Evolutionary conservation across 2,329 filamentous ascomycete genomes (phyloP).

Genomic region (Pezicula carpinea): DNA sequence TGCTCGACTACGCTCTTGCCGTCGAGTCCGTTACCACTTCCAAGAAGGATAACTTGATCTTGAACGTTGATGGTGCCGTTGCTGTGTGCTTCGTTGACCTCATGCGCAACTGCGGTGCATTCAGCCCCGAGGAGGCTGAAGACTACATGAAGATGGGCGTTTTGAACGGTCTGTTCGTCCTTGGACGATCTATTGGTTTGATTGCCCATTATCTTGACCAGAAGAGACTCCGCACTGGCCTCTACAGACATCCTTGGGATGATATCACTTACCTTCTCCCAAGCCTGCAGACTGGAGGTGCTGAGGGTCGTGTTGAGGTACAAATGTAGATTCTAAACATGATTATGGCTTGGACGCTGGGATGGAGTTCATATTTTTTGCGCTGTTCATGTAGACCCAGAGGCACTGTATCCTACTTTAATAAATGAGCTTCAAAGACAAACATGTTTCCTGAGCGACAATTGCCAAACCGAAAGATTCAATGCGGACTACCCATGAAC

Average conservation of each 20-base stretch:
- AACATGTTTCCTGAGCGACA: no score
- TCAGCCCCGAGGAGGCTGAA: conserved; percentile 93
- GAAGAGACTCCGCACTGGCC: conserved; percentile 96
- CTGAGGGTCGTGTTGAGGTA: conserved; percentile 87
- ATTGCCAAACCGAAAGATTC: no score
- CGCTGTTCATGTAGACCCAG: conserved; percentile 17
- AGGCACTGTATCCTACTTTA: conserved; percentile 15
- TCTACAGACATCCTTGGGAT: conserved; percentile 99
- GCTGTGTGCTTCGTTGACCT: conserved; percentile 99
- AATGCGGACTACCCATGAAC: no score
- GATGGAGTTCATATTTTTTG: conserved; percentile 9
- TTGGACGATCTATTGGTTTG: conserved; percentile 94
- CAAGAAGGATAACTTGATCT: conserved; percentile 99
- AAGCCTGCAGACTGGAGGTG: conserved; percentile 68
- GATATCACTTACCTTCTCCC: conserved; percentile 95
- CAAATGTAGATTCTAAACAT: conserved; percentile 45
- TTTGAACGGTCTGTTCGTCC: conserved; percentile 97
- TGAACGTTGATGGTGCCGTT: conserved; percentile 97
- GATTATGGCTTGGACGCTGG: conserved; percentile 2
- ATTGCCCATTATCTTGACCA: conserved; percentile 99
- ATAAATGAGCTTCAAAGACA: conserved; percentile 7
- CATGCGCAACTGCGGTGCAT: conserved; percentile 95
- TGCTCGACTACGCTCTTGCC: conserved; percentile 96
- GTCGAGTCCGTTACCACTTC: conserved; percentile 98
- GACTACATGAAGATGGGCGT: conserved; percentile 99